Conservation (phyloP, 164 flowering plant genomes). For the Vitis cinerea region DNA sequence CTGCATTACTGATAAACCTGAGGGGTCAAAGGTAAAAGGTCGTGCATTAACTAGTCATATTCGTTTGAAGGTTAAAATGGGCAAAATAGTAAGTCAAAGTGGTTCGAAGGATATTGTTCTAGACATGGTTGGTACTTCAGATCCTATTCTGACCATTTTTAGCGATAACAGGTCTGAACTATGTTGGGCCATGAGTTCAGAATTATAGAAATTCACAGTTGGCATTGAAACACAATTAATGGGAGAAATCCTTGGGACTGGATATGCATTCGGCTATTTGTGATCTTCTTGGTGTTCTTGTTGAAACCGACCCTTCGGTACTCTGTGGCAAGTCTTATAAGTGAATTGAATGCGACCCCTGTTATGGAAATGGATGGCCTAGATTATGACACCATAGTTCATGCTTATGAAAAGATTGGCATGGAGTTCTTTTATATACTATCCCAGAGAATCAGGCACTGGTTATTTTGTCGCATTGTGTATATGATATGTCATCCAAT, state of each 20-base stretch:
- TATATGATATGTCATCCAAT: too few species aligned
- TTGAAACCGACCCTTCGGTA: too few species aligned
- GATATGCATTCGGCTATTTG: not conserved
- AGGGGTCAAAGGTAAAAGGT: conserved; percentile 21
- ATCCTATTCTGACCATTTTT: conserved; percentile 7
- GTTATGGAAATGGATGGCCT: too few species aligned
- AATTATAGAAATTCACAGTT: conserved; percentile 13
- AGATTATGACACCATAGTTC: too few species aligned
- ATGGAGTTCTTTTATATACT: too few species aligned
- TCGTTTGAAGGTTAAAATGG: conserved; percentile 54
- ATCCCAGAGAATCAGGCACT: too few species aligned
- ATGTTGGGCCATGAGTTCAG: conserved; percentile 3
- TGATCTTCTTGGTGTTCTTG: too few species aligned
- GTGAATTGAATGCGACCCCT: too few species aligned
- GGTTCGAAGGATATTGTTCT: conserved; percentile 20
- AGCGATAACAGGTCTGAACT: conserved; percentile 12
- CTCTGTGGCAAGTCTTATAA: too few species aligned
- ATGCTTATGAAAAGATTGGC: too few species aligned
- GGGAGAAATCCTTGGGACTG: conserved; percentile 15
- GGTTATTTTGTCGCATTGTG: too few species aligned
- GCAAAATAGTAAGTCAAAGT: conserved; percentile 24
- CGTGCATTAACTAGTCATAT: conserved; percentile 28
- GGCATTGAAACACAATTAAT: conserved; percentile 11
- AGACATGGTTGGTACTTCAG: conserved; percentile 25
- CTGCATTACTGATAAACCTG: too few species aligned